phyloP scores from a whole-genome alignment of 1,284 basidiomycete species.

The Irpex sp. region DNA sequence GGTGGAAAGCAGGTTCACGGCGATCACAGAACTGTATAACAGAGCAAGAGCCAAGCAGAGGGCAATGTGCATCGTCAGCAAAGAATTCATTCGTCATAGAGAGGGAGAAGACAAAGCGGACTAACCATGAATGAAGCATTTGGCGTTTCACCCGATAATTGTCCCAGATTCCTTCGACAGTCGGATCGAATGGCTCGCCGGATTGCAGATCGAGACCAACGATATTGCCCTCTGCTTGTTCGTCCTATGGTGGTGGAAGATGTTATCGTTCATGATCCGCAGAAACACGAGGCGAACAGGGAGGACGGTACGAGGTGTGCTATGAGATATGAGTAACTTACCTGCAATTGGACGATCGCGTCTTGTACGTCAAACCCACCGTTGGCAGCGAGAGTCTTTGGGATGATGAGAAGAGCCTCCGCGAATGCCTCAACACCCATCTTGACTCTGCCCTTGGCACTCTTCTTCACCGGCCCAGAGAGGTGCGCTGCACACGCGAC shows the following conservation, averaged over 20 bases:
- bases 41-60: background rate
- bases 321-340: conserved; percentile 24
- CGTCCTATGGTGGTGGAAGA: conserved; percentile 55
- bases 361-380: conserved; percentile 99
- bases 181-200: conserved; percentile 96
- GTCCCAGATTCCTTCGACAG: conserved; percentile 96
- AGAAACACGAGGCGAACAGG: background rate
- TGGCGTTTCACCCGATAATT: conserved; percentile 99
- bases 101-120: conserved; percentile 7
- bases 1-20: conserved; percentile 91
- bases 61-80: conserved; percentile 8
- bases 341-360: conserved; percentile 87
- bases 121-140: conserved; percentile 95
- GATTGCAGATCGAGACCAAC: conserved; percentile 93
- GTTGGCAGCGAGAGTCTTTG: conserved; percentile 95
- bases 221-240: conserved; percentile 85
- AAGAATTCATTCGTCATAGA: conserved; percentile 12
- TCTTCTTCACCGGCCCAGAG: conserved; percentile 75
- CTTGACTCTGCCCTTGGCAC: conserved; percentile 94
- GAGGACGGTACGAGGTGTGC: background rate
- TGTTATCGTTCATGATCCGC: background rate
- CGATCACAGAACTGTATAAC: conserved; percentile 85
- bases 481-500: conserved; percentile 90
- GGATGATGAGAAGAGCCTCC: conserved; percentile 92
- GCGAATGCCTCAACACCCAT: conserved; percentile 98